A percentile compares a stretch with the other conserved stretches of the same genome.
Conservation (phyloP, 1,139 yeast genomes). For the Meyerozyma sp. region DNA sequence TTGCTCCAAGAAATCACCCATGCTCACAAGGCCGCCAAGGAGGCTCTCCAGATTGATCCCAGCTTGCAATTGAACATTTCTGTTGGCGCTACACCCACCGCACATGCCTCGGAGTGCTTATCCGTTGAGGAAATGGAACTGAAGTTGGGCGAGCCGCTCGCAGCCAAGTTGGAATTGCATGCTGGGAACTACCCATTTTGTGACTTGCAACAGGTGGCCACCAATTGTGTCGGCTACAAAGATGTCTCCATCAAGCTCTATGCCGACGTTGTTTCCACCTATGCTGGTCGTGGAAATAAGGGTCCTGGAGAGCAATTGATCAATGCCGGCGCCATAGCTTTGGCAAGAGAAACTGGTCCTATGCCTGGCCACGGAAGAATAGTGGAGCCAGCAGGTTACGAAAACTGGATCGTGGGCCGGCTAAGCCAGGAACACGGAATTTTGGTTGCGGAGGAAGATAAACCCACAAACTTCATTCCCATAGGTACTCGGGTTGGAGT, state of each 20-base stretch:
- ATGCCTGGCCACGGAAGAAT: constrained; percentile 47
- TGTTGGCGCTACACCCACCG: constrained; percentile 82
- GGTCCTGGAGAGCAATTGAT: constrained; percentile 57
- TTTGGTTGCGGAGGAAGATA: constrained; percentile 29
- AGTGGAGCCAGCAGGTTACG: constrained; percentile 28
- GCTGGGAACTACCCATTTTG: constrained; percentile 76
- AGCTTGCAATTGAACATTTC: constrained; percentile 36
- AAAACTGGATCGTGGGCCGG: constrained; percentile 52
- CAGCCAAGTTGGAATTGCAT: constrained; percentile 60
- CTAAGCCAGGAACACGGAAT: constrained; percentile 66
- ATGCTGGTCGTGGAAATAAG: constrained; percentile 44
- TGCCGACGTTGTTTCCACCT: constrained; percentile 61
- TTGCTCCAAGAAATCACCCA: constrained; percentile 52
- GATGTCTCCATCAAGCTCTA: constrained; percentile 54
- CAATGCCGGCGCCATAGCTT: constrained; percentile 69
- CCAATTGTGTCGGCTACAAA: constrained; percentile 46
- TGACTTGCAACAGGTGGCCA: constrained; percentile 71
- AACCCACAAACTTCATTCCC: constrained; percentile 34
- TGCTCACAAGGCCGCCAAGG: constrained; percentile 50
- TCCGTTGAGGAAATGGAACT: constrained; percentile 15
- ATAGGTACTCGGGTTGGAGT: constrained; percentile 52
- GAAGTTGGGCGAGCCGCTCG: constrained; percentile 23
- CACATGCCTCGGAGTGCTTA: constrained; percentile 49
- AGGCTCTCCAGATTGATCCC: constrained; percentile 25
- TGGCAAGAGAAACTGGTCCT: constrained; percentile 59